phyloP scores from a whole-genome alignment of 345 rosid species.

The Eucalyptus curtisii region DNA sequence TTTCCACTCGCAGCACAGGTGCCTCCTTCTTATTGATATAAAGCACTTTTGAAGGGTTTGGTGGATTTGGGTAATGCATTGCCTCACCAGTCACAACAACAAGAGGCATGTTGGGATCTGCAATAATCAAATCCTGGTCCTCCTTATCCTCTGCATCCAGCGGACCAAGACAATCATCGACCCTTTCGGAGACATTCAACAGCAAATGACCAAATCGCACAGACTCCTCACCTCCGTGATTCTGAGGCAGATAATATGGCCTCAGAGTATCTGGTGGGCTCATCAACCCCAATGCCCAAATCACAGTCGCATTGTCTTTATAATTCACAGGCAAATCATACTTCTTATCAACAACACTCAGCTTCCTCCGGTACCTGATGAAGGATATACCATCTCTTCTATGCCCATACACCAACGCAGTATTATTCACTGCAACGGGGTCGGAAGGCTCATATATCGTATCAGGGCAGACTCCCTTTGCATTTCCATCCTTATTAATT shows the following conservation, averaged over 20 bases:
- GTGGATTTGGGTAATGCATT: conserved; percentile 54
- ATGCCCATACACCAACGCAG: conserved; percentile 72
- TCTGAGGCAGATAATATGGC: conserved; percentile 78
- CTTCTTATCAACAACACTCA: conserved; percentile 47
- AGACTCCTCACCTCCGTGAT: conserved; percentile 54
- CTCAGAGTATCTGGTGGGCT: conserved; percentile 71
- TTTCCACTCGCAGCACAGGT: conserved; percentile 62
- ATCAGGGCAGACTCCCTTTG: conserved; percentile 87
- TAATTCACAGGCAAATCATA: conserved; percentile 67
- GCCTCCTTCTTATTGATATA: conserved; percentile 67
- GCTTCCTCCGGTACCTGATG: conserved; percentile 58
- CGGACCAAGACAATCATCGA: conserved; percentile 54
- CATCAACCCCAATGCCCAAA: conserved; percentile 92
- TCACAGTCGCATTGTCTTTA: conserved; percentile 36
- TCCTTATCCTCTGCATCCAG: conserved; percentile 60
- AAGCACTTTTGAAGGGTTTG: conserved; percentile 50
- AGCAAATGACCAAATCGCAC: conserved; percentile 33
- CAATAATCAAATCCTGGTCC: conserved; percentile 56
- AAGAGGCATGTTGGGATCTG: conserved; percentile 39
- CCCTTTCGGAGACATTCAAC: conserved; percentile 30
- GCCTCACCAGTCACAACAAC: conserved; percentile 32
- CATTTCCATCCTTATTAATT: conserved; percentile 42
- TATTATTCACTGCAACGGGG: conserved; percentile 49
- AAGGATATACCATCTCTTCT: conserved; percentile 92
- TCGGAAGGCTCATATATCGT: conserved; percentile 37